These are phyloP conservation scores for Globisporangium sylvaticum DNA, from an alignment of 352 stramenopile genomes.

Conservation along the genomic window DNA sequence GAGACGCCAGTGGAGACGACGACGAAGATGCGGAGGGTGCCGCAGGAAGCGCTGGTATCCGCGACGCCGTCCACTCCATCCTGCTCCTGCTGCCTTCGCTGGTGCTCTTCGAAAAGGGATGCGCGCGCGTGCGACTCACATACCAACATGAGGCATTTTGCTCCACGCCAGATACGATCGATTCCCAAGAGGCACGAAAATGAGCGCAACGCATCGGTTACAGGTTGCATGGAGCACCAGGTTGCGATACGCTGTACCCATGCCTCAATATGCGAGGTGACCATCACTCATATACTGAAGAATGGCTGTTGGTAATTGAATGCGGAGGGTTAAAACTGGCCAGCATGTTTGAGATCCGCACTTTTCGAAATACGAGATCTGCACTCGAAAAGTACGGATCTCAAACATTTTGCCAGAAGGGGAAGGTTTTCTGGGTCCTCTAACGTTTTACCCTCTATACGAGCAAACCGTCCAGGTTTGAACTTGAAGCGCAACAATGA, in stretches of 20 bases:
- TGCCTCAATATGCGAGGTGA: neutral
- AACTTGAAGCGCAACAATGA: too few relatives aligned
- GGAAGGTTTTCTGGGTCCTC: too few relatives aligned
- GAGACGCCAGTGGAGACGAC: neutral
- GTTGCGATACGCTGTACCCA: neutral
- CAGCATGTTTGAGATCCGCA: too few relatives aligned
- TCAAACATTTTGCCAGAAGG: too few relatives aligned
- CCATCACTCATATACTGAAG: neutral
- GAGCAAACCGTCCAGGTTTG: too few relatives aligned
- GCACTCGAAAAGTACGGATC: too few relatives aligned
- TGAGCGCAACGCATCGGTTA: neutral
- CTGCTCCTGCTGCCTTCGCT: neutral
- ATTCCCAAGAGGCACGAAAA: neutral
- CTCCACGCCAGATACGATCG: neutral
- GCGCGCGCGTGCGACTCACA: neutral
- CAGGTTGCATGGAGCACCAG: too few relatives aligned
- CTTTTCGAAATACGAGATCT: too few relatives aligned
- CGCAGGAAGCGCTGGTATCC: conserved; percentile 20
- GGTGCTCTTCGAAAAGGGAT: too few relatives aligned
- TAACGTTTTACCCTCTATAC: too few relatives aligned
- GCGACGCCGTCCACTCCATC: conserved; percentile 28
- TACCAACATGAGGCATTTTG: neutral
- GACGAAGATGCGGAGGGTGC: neutral
- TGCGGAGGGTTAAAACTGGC: too few relatives aligned
- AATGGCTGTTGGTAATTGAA: too few relatives aligned